Percentiles rank a stretch among this genome's conserved stretches.
Evolutionary conservation across 345 rosid species (phyloP).

Genomic region (Pugionium dolabratum): DNA sequence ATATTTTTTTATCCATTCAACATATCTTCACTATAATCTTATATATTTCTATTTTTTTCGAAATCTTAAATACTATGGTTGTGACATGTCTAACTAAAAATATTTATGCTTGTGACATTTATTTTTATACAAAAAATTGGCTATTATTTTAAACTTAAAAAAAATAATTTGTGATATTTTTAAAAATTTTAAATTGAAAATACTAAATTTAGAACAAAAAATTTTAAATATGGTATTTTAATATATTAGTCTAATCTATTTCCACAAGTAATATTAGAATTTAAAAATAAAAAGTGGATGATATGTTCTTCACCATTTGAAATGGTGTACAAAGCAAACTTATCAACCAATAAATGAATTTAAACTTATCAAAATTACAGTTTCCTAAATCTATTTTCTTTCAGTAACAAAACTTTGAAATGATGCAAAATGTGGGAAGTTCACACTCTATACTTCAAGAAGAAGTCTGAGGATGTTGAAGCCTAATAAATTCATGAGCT

Average conservation of each 20-base stretch:
- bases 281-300: neutral
- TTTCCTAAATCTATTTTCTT: constrained; percentile 1
- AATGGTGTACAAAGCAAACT: constrained; percentile 12
- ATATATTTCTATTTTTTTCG: neutral
- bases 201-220: no score
- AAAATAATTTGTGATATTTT: no score
- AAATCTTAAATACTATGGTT: neutral
- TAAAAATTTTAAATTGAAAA: no score
- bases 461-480: constrained; percentile 39
- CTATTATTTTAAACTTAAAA: no score
- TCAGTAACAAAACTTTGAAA: constrained; percentile 28
- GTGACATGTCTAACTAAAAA: no score
- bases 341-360: constrained; percentile 27
- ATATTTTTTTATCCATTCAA: neutral
- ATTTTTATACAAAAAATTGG: no score
- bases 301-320: neutral
- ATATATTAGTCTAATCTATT: no score
- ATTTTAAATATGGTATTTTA: no score
- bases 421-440: constrained; percentile 11
- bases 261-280: neutral
- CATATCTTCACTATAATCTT: constrained; percentile 13
- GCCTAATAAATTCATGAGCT: constrained; percentile 75
- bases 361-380: constrained; percentile 9
- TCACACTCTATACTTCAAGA: constrained; percentile 17
- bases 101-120: no score